phyloP scores from a whole-genome alignment of 2,329 filamentous ascomycete genomes.

The Pseudocercospora fijiensis region DNA sequence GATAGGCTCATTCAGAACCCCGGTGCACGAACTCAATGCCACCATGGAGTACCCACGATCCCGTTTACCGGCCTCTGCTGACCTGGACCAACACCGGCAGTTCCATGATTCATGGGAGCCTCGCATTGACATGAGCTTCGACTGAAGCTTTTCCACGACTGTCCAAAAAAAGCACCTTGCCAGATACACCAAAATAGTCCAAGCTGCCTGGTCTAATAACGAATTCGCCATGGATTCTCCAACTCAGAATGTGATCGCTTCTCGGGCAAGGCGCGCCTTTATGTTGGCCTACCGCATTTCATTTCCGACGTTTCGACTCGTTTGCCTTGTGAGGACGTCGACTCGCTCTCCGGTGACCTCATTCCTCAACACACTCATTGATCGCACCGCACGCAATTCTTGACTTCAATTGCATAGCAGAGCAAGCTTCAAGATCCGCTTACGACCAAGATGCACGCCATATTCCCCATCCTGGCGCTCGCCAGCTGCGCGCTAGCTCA shows the following conservation, averaged over 20 bases:
- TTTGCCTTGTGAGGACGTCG: not conserved
- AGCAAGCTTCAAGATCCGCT: not conserved
- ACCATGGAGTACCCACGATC: not conserved
- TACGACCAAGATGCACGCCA: not conserved
- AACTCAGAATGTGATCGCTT: not conserved
- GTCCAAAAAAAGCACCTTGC: not conserved
- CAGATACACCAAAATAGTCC: not conserved
- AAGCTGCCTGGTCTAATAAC: not conserved
- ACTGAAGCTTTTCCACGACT: not conserved
- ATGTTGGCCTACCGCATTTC: not conserved
- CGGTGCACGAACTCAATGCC: not conserved
- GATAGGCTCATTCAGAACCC: not conserved
- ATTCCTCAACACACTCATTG: not conserved
- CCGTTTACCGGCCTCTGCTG: not conserved
- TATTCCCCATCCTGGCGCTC: not conserved
- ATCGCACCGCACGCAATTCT: not conserved
- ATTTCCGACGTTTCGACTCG: not conserved
- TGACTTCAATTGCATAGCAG: not conserved
- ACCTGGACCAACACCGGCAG: slow-evolving; percentile 3
- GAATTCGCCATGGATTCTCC: not conserved
- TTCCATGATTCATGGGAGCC: not conserved
- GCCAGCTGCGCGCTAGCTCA: not conserved
- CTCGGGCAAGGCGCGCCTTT: not conserved
- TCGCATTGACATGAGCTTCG: not conserved
- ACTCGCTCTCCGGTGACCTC: not conserved